These are phyloP conservation scores for Furcasterigmium sp. DNA, from an alignment of 2,329 filamentous ascomycete genomes.

Conservation along the genomic window DNA sequence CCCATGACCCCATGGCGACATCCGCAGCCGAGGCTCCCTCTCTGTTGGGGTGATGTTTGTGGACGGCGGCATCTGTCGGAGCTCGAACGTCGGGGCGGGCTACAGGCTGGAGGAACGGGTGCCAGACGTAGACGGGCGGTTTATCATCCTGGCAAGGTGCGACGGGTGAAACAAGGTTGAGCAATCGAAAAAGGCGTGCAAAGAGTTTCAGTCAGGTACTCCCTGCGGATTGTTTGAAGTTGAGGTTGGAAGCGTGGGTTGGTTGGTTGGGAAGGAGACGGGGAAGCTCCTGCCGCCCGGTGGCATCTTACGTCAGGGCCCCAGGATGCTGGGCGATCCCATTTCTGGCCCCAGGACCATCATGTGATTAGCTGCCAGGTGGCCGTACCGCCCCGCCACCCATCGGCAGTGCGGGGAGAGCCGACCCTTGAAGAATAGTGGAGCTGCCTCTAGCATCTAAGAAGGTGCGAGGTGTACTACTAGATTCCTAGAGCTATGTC, in stretches of 20 bases:
- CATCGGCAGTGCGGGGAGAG: no score
- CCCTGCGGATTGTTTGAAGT: not conserved
- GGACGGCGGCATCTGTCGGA: not conserved
- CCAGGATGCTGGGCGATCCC: not conserved
- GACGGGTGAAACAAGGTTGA: no score
- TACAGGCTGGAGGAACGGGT: not conserved
- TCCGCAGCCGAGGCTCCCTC: conserved; percentile 2
- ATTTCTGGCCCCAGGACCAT: not conserved
- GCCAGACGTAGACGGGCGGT: not conserved
- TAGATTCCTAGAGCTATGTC: no score
- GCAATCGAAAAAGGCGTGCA: no score
- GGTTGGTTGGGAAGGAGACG: no score
- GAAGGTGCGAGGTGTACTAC: no score
- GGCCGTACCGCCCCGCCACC: no score
- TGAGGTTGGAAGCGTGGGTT: no score
- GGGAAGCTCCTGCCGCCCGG: not conserved
- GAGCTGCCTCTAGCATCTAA: no score
- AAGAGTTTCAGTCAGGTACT: not conserved
- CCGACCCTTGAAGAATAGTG: no score
- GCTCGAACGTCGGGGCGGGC: not conserved
- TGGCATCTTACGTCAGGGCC: not conserved
- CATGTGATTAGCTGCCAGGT: conserved; percentile 1
- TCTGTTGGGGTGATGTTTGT: not conserved
- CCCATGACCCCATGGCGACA: conserved; percentile 44
- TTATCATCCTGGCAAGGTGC: no score